Conservation (phyloP, 2,329 filamentous ascomycete species). For the Stemphylium vesicarium region DNA sequence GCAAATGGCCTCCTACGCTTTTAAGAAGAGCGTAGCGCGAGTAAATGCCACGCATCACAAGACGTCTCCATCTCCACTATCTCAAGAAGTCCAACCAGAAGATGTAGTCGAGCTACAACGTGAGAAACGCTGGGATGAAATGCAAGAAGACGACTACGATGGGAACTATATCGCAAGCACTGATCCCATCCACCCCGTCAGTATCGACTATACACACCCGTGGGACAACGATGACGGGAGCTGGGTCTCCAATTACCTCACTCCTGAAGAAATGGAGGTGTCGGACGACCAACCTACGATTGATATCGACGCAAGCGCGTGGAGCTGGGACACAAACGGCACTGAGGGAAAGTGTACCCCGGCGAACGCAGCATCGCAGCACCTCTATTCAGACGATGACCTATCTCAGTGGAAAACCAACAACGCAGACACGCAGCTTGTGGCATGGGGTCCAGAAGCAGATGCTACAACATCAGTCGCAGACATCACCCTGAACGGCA, state of each 20-base stretch:
- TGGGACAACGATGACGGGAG: slow-evolving; percentile 16
- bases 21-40: slow-evolving; percentile 8
- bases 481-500: too few species aligned
- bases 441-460: too few species aligned
- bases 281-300: background rate
- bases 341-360: too few species aligned
- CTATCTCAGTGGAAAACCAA: too few species aligned
- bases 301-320: slow-evolving; percentile 2
- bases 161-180: slow-evolving; percentile 26
- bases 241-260: slow-evolving; percentile 17
- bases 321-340: slow-evolving; percentile 11
- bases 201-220: slow-evolving; percentile 19
- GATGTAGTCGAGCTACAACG: slow-evolving; percentile 19
- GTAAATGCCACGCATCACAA: slow-evolving; percentile 4
- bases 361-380: too few species aligned
- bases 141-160: slow-evolving; percentile 22
- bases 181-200: slow-evolving; percentile 33
- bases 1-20: slow-evolving; percentile 9
- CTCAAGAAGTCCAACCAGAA: slow-evolving; percentile 23
- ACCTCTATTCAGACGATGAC: too few species aligned
- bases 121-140: slow-evolving; percentile 4
- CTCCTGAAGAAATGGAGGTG: slow-evolving; percentile 6
- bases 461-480: too few species aligned
- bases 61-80: slow-evolving; percentile 18
- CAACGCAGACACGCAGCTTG: too few species aligned